Base-by-base conservation (phyloP, 208 protist genomes). In the Wallacemonas sp. region DNA sequence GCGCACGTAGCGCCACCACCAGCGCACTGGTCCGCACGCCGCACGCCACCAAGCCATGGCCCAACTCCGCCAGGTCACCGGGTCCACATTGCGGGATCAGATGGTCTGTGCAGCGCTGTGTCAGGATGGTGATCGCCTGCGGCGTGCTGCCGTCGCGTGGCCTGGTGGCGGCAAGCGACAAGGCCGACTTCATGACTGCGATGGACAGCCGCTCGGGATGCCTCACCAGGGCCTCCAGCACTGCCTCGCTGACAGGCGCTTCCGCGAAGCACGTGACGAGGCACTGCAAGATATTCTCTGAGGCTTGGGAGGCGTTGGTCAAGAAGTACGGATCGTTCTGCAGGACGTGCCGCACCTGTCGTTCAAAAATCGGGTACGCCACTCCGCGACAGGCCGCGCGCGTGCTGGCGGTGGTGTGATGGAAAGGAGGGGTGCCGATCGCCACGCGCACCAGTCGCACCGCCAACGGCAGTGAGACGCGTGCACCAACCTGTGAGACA, bases 191-290 rank as follows among this genome's bases (percentile, higher is more conserved):
- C 44, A 85, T 73, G n/a, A 85, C 79, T 1, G 78, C 27, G 0
- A 85, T 42, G 17, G 71, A 78, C 34, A 82, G 44, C 15, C 64
- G 71, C 3, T 68, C 68, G 52, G 76, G 73, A 39, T 91, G 71
- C n/a, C 59, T 64, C 12, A 84, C 85, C 22, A 90, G 72, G 61
- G 78, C 79, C 37, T 85, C 76, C 19, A 95, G 78, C 42, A 91
- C 79, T 8, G 79, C 67, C 12, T 73, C 76, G 42, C 76, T 69
- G 54, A 86, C 81, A 27, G 78, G 62, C 38, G 91, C 85, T 13
- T 81, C 73, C 17, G 89, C 77, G 65, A 92, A 95, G 57, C 81
- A 83, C 59, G 86, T 77, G 0, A 80, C 72, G 24, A 95, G 79
- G 42, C 81, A 92, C 45, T 76, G 30, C 15, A 95, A 54, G 37